Conservation (phyloP, 192 early-diverging fungal species). For the Entomortierella lignicola region DNA sequence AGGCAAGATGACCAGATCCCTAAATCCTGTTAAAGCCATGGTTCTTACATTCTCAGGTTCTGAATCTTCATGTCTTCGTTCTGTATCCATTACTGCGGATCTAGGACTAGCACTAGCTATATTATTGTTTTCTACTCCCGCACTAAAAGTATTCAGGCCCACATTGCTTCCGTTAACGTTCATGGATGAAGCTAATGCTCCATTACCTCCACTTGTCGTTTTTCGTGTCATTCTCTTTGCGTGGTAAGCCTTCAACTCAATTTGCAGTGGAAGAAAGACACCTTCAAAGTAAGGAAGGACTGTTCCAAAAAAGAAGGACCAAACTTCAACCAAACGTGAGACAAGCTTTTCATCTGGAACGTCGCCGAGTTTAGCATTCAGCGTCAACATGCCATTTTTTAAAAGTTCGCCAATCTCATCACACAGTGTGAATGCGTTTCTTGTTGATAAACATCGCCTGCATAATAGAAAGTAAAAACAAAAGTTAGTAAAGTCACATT, state of each 20-base stretch:
- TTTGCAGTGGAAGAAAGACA: conserved; percentile 82
- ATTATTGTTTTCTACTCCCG: conserved; percentile 5
- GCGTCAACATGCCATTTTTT: conserved; percentile 70
- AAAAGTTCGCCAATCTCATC: conserved; percentile 70
- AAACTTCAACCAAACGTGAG: conserved; percentile 76
- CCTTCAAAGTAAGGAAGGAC: conserved; percentile 89
- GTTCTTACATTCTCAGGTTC: conserved; percentile 69
- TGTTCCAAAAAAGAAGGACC: conserved; percentile 85
- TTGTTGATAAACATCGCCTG: conserved; percentile 60
- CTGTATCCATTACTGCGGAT: conserved; percentile 12
- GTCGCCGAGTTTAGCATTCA: conserved; percentile 73
- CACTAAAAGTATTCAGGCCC: conserved; percentile 4
- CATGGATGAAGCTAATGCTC: not conserved
- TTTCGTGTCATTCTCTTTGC: conserved; percentile 28
- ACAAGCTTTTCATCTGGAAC: conserved; percentile 75
- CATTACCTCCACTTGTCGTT: conserved; percentile 14
- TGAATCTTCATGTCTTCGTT: conserved; percentile 38
- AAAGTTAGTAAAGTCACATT: not conserved
- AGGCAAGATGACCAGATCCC: conserved; percentile 75
- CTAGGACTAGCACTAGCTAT: conserved; percentile 25
- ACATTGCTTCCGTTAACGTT: conserved; percentile 3
- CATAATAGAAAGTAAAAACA: not conserved
- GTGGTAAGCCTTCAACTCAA: conserved; percentile 33
- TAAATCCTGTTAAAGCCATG: conserved; percentile 71
- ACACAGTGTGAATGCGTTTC: conserved; percentile 52